Conservation (phyloP, 1,284 basidiomycete genomes). For the Sporisorium iseilematis-ciliati region DNA sequence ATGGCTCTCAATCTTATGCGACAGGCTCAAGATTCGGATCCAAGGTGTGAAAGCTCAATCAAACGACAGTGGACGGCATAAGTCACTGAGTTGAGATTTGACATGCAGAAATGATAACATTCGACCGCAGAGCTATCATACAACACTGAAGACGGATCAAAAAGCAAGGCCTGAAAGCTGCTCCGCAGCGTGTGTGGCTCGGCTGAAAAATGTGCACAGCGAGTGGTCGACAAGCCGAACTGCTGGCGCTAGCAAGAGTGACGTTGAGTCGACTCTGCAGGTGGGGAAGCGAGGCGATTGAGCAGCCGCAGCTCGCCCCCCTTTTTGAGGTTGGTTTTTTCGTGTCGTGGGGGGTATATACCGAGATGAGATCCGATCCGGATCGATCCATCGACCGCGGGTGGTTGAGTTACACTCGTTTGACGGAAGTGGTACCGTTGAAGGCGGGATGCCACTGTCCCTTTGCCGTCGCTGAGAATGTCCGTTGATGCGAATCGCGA, state of each 20-base stretch:
- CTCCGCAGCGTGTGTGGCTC: background rate
- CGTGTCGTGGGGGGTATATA: conserved; percentile 8
- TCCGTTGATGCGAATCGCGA: background rate
- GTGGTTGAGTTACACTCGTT: background rate
- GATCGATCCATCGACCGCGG: background rate
- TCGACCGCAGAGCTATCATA: background rate
- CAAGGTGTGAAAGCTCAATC: no score
- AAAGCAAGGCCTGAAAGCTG: background rate
- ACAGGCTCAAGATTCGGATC: no score
- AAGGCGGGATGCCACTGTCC: background rate
- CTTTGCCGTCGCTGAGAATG: background rate
- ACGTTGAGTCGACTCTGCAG: background rate
- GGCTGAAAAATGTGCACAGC: background rate
- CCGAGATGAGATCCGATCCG: conserved; percentile 1
- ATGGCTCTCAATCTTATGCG: no score
- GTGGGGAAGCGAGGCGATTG: background rate
- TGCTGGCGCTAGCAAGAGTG: background rate
- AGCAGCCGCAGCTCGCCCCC: background rate
- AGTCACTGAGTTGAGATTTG: no score
- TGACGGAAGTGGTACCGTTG: conserved; percentile 3
- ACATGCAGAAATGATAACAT: no score
- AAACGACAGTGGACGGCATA: no score
- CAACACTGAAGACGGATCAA: background rate
- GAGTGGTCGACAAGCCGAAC: background rate
- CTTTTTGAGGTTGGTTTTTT: background rate